Evolutionary conservation across 257 asterid species (phyloP), one percentile per base, ranked within the genome.

Genomic region (Solanum verrucosum): DNA sequence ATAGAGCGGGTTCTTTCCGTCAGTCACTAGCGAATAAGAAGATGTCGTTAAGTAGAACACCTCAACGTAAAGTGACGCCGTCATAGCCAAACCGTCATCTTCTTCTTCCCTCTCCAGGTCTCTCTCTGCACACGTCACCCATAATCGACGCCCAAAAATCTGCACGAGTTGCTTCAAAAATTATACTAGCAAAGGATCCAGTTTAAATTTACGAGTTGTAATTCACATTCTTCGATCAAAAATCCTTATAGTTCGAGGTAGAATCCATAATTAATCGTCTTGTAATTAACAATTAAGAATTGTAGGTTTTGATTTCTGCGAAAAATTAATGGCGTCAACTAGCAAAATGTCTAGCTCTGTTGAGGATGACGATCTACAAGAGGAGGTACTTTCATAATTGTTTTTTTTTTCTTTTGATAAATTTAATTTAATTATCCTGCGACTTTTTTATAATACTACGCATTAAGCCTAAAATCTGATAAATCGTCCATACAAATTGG

Each of bases 351-450:
- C 40, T 40, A 72, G 52, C 38, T 40, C 73, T 29, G 38, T 37
- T 21, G 59, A 73, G 52, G 88, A 86, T 10, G 84, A 86, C 18
- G 63, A 85, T 86, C 88, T 42, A 16, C 83, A 71, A 33, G 88
- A 86, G 84, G 84, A 33, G 88, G 88, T 86, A n/a, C 6, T 72
- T 23, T 7, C n/a, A 7, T 46, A 31, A 29, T 4, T 44, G 6
- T 6, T 72, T 11, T 63, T 31, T 68, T 71, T 6, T 63, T 70
- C 42, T 3, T 2, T 4, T 42, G 20, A n/a, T 67, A 73, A 34
- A 52, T 86, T 31, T 33, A 15, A 49, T 56, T 21, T 70, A 16
- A 33, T 71, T 71, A 71, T 71, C 15, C 9, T 33, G 20, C 75
- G 37, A 68, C 11, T 63, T 23, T 25, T 68, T 14, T 68, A 6